Percentiles rank a stretch among this genome's conserved stretches.
These are phyloP conservation scores for Xeromyces bisporus DNA, from an alignment of 495 filamentous ascomycete species.

Conservation along the genomic window DNA sequence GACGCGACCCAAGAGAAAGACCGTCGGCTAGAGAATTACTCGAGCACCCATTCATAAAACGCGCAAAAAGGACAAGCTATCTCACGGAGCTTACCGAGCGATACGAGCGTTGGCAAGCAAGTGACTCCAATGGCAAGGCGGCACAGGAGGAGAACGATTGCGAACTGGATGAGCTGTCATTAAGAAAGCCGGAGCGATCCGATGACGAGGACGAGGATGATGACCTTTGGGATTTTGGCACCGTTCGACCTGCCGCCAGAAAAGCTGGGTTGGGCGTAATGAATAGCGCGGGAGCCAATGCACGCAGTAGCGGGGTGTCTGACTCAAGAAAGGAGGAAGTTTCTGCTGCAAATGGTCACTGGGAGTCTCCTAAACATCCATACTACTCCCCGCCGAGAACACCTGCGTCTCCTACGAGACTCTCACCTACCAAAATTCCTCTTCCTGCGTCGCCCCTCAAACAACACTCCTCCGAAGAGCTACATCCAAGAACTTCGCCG, in stretches of 20 bases:
- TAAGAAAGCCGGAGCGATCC: slow-evolving; percentile 8
- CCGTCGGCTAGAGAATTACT: slow-evolving; percentile 78
- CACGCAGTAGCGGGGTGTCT: slow-evolving; percentile 31
- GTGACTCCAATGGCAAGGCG: slow-evolving; percentile 32
- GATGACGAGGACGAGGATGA: slow-evolving; percentile 44
- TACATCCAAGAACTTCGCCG: slow-evolving; percentile 29
- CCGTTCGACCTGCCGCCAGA: slow-evolving; percentile 54
- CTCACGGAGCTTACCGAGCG: slow-evolving; percentile 88
- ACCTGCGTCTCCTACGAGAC: slow-evolving; percentile 11
- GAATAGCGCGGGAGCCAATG: slow-evolving; percentile 58
- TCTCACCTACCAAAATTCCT: slow-evolving; percentile 45
- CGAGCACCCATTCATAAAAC: slow-evolving; percentile 74
- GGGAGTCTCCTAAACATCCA: neutral
- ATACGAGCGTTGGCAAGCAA: slow-evolving; percentile 67
- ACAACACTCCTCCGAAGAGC: slow-evolving; percentile 16
- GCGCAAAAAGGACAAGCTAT: slow-evolving; percentile 78
- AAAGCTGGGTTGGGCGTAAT: slow-evolving; percentile 42
- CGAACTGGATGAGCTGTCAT: slow-evolving; percentile 26
- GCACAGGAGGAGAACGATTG: slow-evolving; percentile 48
- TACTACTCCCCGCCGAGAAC: slow-evolving; percentile 6
- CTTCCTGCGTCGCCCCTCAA: slow-evolving; percentile 33
- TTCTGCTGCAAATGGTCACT: neutral
- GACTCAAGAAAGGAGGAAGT: slow-evolving; percentile 26
- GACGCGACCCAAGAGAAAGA: slow-evolving; percentile 72
- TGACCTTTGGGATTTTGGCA: slow-evolving; percentile 94